Evolutionary conservation across 495 filamentous ascomycete genomes (phyloP).

Genomic region (Pseudevernia furfuracea): DNA sequence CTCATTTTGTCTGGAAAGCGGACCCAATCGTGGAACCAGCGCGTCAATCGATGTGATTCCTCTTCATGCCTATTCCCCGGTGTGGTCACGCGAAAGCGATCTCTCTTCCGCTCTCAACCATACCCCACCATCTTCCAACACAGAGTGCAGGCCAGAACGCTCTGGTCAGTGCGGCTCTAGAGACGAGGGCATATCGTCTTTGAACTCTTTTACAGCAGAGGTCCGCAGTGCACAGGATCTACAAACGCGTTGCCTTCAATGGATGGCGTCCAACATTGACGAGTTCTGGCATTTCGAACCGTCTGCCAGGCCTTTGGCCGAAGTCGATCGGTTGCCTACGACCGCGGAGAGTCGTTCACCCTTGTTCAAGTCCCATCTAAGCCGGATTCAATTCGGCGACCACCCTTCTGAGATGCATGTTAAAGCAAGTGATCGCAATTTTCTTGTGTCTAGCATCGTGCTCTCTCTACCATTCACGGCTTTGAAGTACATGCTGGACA

Average conservation of each 20-base stretch:
- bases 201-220: not conserved
- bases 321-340: slow-evolving; percentile 27
- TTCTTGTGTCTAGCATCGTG: slow-evolving; percentile 51
- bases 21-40: slow-evolving; percentile 32
- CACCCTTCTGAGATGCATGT: slow-evolving; percentile 38
- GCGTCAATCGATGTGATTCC: slow-evolving; percentile 8
- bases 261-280: slow-evolving; percentile 24
- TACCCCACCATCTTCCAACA: not conserved
- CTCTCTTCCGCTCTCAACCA: slow-evolving; percentile 30
- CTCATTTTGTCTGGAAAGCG: slow-evolving; percentile 35
- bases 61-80: not conserved
- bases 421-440: slow-evolving; percentile 29
- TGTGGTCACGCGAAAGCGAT: slow-evolving; percentile 12
- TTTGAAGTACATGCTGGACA: slow-evolving; percentile 49
- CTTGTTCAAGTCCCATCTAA: slow-evolving; percentile 44
- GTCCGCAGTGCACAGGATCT: slow-evolving; percentile 30
- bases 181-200: not conserved
- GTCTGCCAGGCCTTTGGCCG: slow-evolving; percentile 26
- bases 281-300: slow-evolving; percentile 34
- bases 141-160: slow-evolving; percentile 33
- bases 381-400: slow-evolving; percentile 61
- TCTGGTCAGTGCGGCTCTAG: not conserved
- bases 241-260: slow-evolving; percentile 23
- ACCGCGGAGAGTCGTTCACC: slow-evolving; percentile 28
- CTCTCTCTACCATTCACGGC: slow-evolving; percentile 56